Base-by-base conservation (phyloP, 306 rosid genomes). In the Lathyrus aphaca region DNA sequence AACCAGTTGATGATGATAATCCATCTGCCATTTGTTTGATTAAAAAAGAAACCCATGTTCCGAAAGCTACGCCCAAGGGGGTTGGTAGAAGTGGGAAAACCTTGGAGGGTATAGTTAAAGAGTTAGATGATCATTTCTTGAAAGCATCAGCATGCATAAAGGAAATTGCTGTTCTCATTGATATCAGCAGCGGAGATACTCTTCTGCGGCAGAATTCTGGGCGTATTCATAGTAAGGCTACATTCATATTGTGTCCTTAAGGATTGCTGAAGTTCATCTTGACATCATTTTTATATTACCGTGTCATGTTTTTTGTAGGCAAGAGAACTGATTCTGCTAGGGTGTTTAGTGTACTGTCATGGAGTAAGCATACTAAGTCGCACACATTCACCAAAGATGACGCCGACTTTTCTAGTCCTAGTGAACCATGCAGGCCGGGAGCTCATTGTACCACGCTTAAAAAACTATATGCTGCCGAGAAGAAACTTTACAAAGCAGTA, bases 381-480 rank as follows among this genome's bases (percentile, higher is more conserved):
- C 79, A 79, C 39, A 93, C 81, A 18, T 77, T 66, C 74, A 59
- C 82, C 42, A 84, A 69, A 81, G 95, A 84, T 60, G 65, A 65
- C n/a, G 82, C 49, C 43, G 87, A 73, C 49, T 45, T 42, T 62
- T 57, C 76, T 75, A 74, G 84, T 77, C 73, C 84, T 45, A 79
- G 73, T 55, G 97, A 83, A 74, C 96, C 99, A 43, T 94, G 97
- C 82, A 85, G 60, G 86, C 97, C 96, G 10, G 99, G 97, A 74
- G 97, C 95, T 82, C 97, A 94, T 83, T 88, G 89, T 72, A 63
- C 83, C 68, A 91, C 99, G 56, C 95, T 94, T 40, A 76, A 78
- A 76, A 94, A 82, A 21, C 76, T 94, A 71, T 85, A 81, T 69
- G 87, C 73, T 0, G 89, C 83, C 21, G 99, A 94, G 76, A 81